phyloP scores from a whole-genome alignment of 202 grass and related monocot species.

The Eragrostis tef region DNA sequence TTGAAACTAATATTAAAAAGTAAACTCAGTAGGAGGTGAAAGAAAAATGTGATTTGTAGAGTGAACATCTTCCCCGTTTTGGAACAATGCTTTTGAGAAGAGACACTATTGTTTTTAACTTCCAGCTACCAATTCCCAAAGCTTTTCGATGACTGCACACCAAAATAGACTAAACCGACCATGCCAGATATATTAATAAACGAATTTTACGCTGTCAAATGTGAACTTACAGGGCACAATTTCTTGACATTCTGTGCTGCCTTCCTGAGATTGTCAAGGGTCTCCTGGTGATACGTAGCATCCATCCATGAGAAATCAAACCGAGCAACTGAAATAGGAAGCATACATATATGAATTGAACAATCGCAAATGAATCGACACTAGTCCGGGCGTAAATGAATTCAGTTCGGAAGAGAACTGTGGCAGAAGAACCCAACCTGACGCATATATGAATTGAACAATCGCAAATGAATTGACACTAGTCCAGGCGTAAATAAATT shows the following conservation, averaged over 20 bases:
- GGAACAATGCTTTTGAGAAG: not conserved
- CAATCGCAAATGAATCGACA: not conserved
- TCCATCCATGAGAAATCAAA: constrained; percentile 94
- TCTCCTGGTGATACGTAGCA: constrained; percentile 85
- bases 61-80: not conserved
- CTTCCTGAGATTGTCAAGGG: constrained; percentile 83
- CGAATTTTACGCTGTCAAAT: not conserved
- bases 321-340: constrained; percentile 72
- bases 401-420: too few relatives aligned
- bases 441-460: not conserved
- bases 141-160: not conserved
- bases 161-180: not conserved
- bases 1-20: not conserved
- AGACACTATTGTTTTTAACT: not conserved
- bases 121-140: not conserved
- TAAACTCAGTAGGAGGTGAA: not conserved
- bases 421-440: too few relatives aligned
- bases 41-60: not conserved
- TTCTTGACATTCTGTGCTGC: constrained; percentile 82
- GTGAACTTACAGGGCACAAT: constrained; percentile 82
- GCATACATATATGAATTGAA: not conserved
- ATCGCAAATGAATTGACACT: not conserved
- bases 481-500: not conserved
- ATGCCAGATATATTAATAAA: not conserved
- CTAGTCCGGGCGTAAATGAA: not conserved